Evolutionary conservation across 2,329 filamentous ascomycete species (phyloP).

Genomic region (Colletotrichum falcatum): DNA sequence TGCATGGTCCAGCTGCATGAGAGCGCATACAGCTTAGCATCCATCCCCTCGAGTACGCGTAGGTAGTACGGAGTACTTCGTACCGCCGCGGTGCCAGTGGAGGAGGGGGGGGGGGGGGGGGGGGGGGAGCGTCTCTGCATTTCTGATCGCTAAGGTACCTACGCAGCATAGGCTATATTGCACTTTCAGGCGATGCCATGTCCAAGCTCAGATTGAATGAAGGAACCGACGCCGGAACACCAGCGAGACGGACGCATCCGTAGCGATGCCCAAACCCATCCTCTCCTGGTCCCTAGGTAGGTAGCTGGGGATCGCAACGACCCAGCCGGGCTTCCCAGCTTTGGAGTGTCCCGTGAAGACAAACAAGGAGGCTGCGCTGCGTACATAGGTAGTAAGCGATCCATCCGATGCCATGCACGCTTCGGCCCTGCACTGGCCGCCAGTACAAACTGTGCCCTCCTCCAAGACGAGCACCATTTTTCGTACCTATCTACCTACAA

Average conservation of each 20-base stretch:
- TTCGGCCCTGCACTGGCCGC: slow-evolving; percentile 28
- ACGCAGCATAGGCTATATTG: too few species aligned
- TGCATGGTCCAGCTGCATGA: slow-evolving; percentile 38
- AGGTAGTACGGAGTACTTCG: too few species aligned
- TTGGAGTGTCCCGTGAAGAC: neutral
- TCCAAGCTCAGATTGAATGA: slow-evolving; percentile 20
- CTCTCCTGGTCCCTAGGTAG: neutral
- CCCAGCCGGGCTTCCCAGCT: neutral
- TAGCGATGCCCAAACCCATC: neutral
- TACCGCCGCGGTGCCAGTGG: slow-evolving; percentile 31
- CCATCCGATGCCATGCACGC: slow-evolving; percentile 33
- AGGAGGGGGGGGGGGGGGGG: slow-evolving; percentile 8
- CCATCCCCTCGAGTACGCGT: neutral
- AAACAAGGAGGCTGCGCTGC: slow-evolving; percentile 23
- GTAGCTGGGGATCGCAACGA: neutral
- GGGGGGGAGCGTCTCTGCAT: slow-evolving; percentile 15
- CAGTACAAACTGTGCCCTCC: slow-evolving; percentile 4
- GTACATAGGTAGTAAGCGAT: too few species aligned
- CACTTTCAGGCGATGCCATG: slow-evolving; percentile 13
- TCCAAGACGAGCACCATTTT: slow-evolving; percentile 8
- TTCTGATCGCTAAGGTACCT: too few species aligned
- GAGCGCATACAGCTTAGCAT: slow-evolving; percentile 39
- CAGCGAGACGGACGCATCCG: slow-evolving; percentile 25
- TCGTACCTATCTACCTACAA: too few species aligned
- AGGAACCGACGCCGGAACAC: slow-evolving; percentile 16